Evolutionary conservation across 179 eudicot species (phyloP), one percentile per base, ranked within the genome.

Genomic region (Silene noctiflora): DNA sequence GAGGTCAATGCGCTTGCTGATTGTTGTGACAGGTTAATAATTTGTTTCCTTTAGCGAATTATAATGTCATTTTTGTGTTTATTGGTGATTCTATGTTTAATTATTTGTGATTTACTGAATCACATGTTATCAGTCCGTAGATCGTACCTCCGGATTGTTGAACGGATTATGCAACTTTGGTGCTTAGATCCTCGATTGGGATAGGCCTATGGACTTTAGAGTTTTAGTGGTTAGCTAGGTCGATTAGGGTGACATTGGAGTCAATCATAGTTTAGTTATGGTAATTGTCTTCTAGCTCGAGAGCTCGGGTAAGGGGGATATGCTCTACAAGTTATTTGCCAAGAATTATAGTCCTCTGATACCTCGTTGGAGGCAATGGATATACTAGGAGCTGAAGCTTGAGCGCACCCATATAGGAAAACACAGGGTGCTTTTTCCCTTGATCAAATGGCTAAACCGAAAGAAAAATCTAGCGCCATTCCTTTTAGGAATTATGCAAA

Each of bases 1-100:
- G 99, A 95, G 90, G 97, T 95, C 24, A 84, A 93, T 84, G 85
- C 93, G 31, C 87, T 95, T 76, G 89, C 97, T 6, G 93, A 95
- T 62, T 95, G 98, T 75, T 95, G 99, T 33, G 97, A 95, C 71
- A 91, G 88, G 98, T n/a, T n/a, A n/a, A n/a, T 95, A 82, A 77
- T 14, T 62, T 44, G 16, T 17, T 68, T 6, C 4, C 17, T 29
- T 72, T 66, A 55, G 12, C 19, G 5, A 16, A 20, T 25, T 11
- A 29, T 29, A 29, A 1, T 29, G 33, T 25, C 27, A 29, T 29
- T 65, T 31, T 29, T 29, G 16, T 65, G 24, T 35, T 1, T 67
- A 39, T 61, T 22, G 19, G 17, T 16, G 56, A 51, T 62, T 62
- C 17, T 21, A 12, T 61, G 22, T 61, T 61, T 61, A 3, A 61